Evolutionary conservation across 768 basidiomycete species (phyloP), one percentile per base, ranked within the genome.

Genomic region (Rhizopogon roseolus): DNA sequence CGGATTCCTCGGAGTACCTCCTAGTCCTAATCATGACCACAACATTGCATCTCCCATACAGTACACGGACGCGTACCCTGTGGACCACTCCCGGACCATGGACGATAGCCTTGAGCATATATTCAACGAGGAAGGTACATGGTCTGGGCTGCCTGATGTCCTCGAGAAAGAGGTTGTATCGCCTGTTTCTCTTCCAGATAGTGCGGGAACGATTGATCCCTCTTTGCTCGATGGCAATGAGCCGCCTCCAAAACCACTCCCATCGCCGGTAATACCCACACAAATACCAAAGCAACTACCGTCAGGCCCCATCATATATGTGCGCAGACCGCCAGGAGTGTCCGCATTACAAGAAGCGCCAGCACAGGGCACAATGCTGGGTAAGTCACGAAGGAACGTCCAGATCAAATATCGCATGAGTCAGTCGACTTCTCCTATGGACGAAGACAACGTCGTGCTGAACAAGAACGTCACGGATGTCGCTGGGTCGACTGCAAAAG

Each of bases 321-420:
- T 68, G n/a, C 68, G 67, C 41, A 61, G 67, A 43, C 66, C 66
- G 2, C 54, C 60, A 1, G 59, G 68, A 41, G 48, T 60, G 4
- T 64, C 60, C 9, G 39, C 46, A 13, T 42, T 19, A 28, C 51
- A 46, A 41, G 41, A 42, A n/a, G 19, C 64, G 1, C 65, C 68
- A 32, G 9, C 57, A 38, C 29, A 56, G 0, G 59, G 62, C 34
- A 45, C 27, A 19, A 6, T 6, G 3, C 25, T 41, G 9, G 50
- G 51, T 17, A 52, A 52, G 41, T 38, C 49, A 8, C 66, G 63
- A 46, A 60, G 64, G 16, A 14, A 63, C 1, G 66, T 68, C 14
- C 67, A 60, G 44, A 68, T 68, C 50, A 68, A 70, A 39, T 68
- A 66, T 19, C 68, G 67, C 4, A 60, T 6, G 36, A 54, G 29